phyloP scores from a whole-genome alignment of 1,284 basidiomycete species.

The Coniophora puteana region DNA sequence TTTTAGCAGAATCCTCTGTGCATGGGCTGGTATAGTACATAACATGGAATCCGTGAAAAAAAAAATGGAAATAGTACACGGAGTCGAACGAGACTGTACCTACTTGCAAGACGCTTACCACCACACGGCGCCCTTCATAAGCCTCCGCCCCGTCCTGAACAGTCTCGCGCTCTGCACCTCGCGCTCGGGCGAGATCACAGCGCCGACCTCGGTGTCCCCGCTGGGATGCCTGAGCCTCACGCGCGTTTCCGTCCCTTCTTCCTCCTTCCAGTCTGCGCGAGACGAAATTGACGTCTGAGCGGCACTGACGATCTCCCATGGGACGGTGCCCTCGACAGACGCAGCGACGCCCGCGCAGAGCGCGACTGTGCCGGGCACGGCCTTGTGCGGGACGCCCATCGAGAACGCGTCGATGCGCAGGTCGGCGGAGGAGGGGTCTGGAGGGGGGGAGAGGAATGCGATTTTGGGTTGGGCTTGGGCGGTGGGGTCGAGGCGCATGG shows the following conservation, averaged over 20 bases:
- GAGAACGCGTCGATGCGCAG: slow-evolving; percentile 63
- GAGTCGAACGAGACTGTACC: too few relatives aligned
- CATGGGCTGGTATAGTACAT: too few relatives aligned
- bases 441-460: slow-evolving; percentile 46
- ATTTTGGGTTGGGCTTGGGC: slow-evolving; percentile 72
- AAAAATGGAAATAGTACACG: too few relatives aligned
- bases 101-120: slow-evolving; percentile 40
- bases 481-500: slow-evolving; percentile 62
- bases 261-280: slow-evolving; percentile 3
- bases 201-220: slow-evolving; percentile 64
- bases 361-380: slow-evolving; percentile 73
- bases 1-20: too few relatives aligned
- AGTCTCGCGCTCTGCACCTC: slow-evolving; percentile 56
- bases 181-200: slow-evolving; percentile 41
- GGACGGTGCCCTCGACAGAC: slow-evolving; percentile 47
- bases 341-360: slow-evolving; percentile 68
- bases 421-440: slow-evolving; percentile 31
- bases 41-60: too few relatives aligned
- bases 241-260: slow-evolving; percentile 19
- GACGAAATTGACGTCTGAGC: neutral
- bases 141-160: slow-evolving; percentile 59
- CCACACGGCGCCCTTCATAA: slow-evolving; percentile 70
- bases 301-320: slow-evolving; percentile 40
- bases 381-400: slow-evolving; percentile 71
- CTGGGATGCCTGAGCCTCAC: slow-evolving; percentile 60